Evolutionary conservation across 805 yeast species (phyloP).

Genomic region (Hanseniaspora occidentalis): DNA sequence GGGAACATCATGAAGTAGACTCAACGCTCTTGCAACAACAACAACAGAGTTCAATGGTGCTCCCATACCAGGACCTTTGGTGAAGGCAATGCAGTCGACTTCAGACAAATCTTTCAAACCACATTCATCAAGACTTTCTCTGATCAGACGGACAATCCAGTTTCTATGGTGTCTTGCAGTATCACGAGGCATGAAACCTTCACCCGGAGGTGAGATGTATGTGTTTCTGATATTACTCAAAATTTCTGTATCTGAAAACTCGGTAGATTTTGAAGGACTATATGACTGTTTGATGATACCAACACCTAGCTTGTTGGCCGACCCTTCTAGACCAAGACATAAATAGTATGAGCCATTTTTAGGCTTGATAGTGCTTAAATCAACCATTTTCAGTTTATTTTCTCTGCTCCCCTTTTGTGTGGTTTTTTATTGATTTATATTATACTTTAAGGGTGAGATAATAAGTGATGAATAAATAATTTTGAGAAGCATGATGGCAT

Average conservation of each 20-base stretch:
- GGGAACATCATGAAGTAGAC: slow-evolving; percentile 72
- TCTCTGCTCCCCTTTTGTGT: neutral
- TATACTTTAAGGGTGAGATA: no score
- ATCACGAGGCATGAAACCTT: slow-evolving; percentile 92
- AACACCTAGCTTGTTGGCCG: slow-evolving; percentile 92
- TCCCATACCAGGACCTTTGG: slow-evolving; percentile 99
- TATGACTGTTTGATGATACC: slow-evolving; percentile 70
- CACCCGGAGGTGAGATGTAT: slow-evolving; percentile 93
- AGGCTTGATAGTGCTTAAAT: neutral
- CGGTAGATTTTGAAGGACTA: neutral
- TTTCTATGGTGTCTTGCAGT: slow-evolving; percentile 94
- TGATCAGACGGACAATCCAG: slow-evolving; percentile 78
- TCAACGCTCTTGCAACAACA: slow-evolving; percentile 77
- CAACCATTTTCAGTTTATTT: neutral
- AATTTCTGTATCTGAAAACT: slow-evolving; percentile 39
- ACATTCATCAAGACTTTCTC: slow-evolving; percentile 53
- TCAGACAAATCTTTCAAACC: slow-evolving; percentile 32
- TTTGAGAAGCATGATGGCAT: no score
- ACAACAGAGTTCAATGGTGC: slow-evolving; percentile 94
- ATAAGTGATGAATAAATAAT: no score
- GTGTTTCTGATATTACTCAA: slow-evolving; percentile 91
- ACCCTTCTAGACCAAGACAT: slow-evolving; percentile 91
- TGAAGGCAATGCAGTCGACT: slow-evolving; percentile 76
- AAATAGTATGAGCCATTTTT: slow-evolving; percentile 34
- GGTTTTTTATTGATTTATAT: neutral